Percentiles rank a stretch among this genome's conserved stretches.
These are phyloP conservation scores for Saccharomycopsis selenospora DNA, from an alignment of 805 yeast genomes.

Conservation along the genomic window DNA sequence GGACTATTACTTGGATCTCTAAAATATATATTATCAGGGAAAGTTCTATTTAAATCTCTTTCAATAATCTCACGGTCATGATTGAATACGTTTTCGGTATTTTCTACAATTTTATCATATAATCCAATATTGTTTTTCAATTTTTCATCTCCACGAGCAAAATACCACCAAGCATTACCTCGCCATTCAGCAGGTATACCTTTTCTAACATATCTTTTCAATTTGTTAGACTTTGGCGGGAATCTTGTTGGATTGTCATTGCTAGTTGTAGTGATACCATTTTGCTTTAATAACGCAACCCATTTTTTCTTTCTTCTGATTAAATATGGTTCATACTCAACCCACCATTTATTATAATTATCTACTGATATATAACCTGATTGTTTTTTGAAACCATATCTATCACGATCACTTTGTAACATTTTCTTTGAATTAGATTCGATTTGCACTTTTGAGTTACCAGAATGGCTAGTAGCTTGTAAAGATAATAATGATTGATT, in stretches of 20 bases:
- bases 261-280: conserved; percentile 46
- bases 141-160: conserved; percentile 76
- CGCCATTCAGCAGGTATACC: conserved; percentile 98
- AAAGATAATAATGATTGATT: conserved; percentile 3
- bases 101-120: conserved; percentile 59
- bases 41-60: conserved; percentile 86
- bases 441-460: conserved; percentile 1
- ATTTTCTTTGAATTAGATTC: not conserved
- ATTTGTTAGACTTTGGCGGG: conserved; percentile 71
- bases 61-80: conserved; percentile 90
- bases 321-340: conserved; percentile 54
- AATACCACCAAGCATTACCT: conserved; percentile 95
- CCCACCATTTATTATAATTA: conserved; percentile 73
- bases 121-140: conserved; percentile 64
- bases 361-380: conserved; percentile 43
- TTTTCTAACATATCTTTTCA: conserved; percentile 74
- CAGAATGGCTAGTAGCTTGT: not conserved
- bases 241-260: conserved; percentile 54
- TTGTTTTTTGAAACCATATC: conserved; percentile 82
- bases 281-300: conserved; percentile 56
- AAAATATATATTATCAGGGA: conserved; percentile 87
- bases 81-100: conserved; percentile 46
- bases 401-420: conserved; percentile 40
- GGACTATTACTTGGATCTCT: conserved; percentile 28
- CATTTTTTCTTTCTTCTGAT: conserved; percentile 69